A percentile compares a stretch with the other conserved stretches of the same genome.
Evolutionary conservation across 2,329 filamentous ascomycete species (phyloP).

Genomic region (Sarocladium kiliense): DNA sequence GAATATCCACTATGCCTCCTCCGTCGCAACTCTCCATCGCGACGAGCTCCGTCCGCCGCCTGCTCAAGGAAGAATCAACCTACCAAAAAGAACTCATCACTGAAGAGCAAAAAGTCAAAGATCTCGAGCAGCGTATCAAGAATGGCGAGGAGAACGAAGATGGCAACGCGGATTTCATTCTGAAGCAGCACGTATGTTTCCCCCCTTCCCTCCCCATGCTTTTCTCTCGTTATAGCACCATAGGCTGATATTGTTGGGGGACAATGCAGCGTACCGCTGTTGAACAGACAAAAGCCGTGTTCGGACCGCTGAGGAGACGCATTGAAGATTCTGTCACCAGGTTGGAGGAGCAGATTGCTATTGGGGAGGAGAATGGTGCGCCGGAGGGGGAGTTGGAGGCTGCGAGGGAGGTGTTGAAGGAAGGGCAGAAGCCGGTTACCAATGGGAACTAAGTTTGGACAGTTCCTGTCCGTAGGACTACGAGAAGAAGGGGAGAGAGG

Average conservation of each 20-base stretch:
- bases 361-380: slow-evolving; percentile 43
- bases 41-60: slow-evolving; percentile 71
- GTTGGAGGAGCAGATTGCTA: slow-evolving; percentile 71
- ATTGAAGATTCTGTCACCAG: slow-evolving; percentile 67
- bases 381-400: slow-evolving; percentile 45
- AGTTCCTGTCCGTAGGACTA: background rate
- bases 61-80: slow-evolving; percentile 86
- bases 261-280: slow-evolving; percentile 66
- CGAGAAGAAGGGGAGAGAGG: background rate
- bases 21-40: slow-evolving; percentile 73
- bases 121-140: slow-evolving; percentile 57
- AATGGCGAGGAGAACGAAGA: slow-evolving; percentile 50
- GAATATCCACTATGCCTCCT: slow-evolving; percentile 58
- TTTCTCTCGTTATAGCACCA: background rate
- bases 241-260: background rate
- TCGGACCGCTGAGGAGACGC: slow-evolving; percentile 65
- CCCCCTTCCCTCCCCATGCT: background rate
- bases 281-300: slow-evolving; percentile 83
- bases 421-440: slow-evolving; percentile 30
- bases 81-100: slow-evolving; percentile 81
- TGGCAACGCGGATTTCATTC: slow-evolving; percentile 69
- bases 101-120: slow-evolving; percentile 67
- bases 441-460: slow-evolving; percentile 7
- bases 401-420: slow-evolving; percentile 47
- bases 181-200: slow-evolving; percentile 77